These are phyloP conservation scores for Wickerhamomyces ciferrii DNA, from an alignment of 805 yeast species.

Conservation along the genomic window DNA sequence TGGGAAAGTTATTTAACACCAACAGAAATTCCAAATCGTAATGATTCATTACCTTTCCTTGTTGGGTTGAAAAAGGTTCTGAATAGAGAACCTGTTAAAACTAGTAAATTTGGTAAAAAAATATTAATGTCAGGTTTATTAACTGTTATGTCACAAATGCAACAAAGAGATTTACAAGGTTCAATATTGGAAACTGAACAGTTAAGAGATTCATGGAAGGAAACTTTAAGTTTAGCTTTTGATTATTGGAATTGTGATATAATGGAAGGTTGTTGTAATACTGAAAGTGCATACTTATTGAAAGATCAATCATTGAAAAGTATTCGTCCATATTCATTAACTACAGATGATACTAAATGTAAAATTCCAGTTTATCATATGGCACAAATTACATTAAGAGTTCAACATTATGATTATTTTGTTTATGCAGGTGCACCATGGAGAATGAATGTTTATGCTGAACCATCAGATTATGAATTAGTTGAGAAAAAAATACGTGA, in stretches of 20 bases:
- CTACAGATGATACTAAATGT: constrained; percentile 42
- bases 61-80: constrained; percentile 52
- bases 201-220: constrained; percentile 57
- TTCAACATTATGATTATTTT: constrained; percentile 74
- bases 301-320: constrained; percentile 10
- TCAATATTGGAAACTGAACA: constrained; percentile 39
- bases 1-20: constrained; percentile 42
- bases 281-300: constrained; percentile 16
- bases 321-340: constrained; percentile 14
- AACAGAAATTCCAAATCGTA: constrained; percentile 19
- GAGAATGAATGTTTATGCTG: constrained; percentile 65
- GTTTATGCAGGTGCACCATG: constrained; percentile 80
- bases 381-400: constrained; percentile 65
- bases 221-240: constrained; percentile 60
- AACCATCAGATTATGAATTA: constrained; percentile 41
- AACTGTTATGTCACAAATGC: constrained; percentile 67
- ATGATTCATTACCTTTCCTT: constrained; percentile 40
- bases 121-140: constrained; percentile 62
- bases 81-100: constrained; percentile 39
- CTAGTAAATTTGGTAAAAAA: constrained; percentile 59
- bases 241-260: constrained; percentile 61
- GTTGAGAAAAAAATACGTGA: constrained; percentile 44
- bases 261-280: constrained; percentile 26
- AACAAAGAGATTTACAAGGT: constrained; percentile 62
- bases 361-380: constrained; percentile 66